phyloP scores from a whole-genome alignment of 148 eudicot species.

The Polygonum aviculare region DNA sequence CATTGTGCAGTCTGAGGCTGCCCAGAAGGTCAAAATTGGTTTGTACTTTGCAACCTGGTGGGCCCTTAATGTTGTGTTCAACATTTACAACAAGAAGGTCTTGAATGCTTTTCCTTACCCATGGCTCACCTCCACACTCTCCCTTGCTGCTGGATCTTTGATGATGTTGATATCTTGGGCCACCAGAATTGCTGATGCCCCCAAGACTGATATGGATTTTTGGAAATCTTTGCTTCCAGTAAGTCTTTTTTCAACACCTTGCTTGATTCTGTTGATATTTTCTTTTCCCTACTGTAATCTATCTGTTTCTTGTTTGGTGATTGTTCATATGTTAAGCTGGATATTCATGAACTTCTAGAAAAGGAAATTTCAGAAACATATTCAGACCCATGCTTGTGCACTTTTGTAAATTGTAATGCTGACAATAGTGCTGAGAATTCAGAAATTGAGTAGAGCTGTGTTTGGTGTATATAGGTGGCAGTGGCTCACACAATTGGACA shows the following conservation, averaged over 20 bases:
- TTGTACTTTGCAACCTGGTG: constrained; percentile 42
- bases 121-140: constrained; percentile 50
- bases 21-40: constrained; percentile 36
- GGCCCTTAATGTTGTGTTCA: constrained; percentile 41
- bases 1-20: constrained; percentile 15
- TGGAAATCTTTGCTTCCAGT: constrained; percentile 47
- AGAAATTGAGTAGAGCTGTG: constrained; percentile 1
- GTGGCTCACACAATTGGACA: constrained; percentile 53
- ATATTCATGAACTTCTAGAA: not conserved
- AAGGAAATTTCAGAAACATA: not conserved
- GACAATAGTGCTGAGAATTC: not conserved
- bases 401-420: not conserved
- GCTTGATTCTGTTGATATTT: not conserved
- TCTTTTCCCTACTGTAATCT: not conserved
- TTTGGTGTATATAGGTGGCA: constrained; percentile 30
- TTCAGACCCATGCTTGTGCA: not conserved
- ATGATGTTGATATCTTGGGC: constrained; percentile 45
- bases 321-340: not conserved
- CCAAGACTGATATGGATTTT: constrained; percentile 37
- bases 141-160: constrained; percentile 39
- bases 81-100: constrained; percentile 43
- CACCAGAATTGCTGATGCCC: constrained; percentile 30
- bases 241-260: constrained; percentile 15
- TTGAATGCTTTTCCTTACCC: constrained; percentile 48
- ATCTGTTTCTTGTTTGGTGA: not conserved